A percentile compares a stretch with the other conserved stretches of the same genome.
These are phyloP conservation scores for Flaveria ramosissima DNA, from an alignment of 129 eudicot species.

Conservation along the genomic window DNA sequence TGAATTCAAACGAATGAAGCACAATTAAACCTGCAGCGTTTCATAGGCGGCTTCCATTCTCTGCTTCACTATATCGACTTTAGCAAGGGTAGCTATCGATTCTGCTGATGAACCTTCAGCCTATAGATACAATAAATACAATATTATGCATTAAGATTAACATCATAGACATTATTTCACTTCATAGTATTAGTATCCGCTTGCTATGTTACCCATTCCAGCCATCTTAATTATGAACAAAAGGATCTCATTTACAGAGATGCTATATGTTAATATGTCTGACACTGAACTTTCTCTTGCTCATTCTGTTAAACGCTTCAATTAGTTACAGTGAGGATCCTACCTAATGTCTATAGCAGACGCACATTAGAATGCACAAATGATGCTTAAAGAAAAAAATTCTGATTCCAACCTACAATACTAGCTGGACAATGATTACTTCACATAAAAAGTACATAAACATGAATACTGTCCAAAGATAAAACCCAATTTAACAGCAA, in stretches of 20 bases:
- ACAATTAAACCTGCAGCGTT: slow-evolving; percentile 79
- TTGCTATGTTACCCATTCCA: slow-evolving; percentile 16
- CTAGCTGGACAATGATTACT: not conserved
- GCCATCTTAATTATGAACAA: slow-evolving; percentile 18
- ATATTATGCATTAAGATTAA: not conserved
- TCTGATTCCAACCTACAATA: slow-evolving; percentile 20
- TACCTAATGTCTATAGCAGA: slow-evolving; percentile 10
- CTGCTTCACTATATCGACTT: slow-evolving; percentile 91
- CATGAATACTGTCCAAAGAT: not conserved
- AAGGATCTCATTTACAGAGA: not conserved
- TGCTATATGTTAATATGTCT: slow-evolving; percentile 1
- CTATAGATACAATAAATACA: slow-evolving; percentile 40
- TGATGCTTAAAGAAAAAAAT: slow-evolving; percentile 1
- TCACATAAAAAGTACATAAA: not conserved
- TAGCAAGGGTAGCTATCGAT: slow-evolving; percentile 88
- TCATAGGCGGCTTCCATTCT: slow-evolving; percentile 98
- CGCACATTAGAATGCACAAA: not conserved
- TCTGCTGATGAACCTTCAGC: slow-evolving; percentile 99
- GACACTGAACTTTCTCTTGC: slow-evolving; percentile 5
- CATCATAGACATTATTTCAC: not conserved
- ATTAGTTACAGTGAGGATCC: slow-evolving; percentile 13
- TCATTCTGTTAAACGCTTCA: slow-evolving; percentile 15
- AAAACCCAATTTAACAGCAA: not conserved
- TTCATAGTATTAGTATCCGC: slow-evolving; percentile 5
- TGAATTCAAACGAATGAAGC: slow-evolving; percentile 23